phyloP scores from a whole-genome alignment of 2,329 filamentous ascomycete species.

The Fusarium continuum region DNA sequence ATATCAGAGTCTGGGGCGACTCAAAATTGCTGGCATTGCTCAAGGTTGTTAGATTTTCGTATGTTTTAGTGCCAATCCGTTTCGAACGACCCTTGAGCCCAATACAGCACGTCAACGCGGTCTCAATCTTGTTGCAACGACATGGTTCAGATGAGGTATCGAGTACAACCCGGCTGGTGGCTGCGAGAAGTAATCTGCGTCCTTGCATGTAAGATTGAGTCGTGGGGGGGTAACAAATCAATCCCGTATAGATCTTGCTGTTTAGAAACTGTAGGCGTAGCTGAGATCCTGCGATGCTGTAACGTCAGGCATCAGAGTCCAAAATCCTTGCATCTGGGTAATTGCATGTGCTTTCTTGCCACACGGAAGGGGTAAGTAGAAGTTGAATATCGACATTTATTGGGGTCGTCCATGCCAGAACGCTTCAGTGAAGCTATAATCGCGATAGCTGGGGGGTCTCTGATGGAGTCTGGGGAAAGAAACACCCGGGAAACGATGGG shows the following conservation, averaged over 20 bases:
- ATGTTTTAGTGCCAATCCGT: slow-evolving; percentile 25
- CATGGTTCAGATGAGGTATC: slow-evolving; percentile 8
- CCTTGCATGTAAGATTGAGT: background rate
- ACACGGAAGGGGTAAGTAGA: background rate
- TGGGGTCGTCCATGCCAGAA: slow-evolving; percentile 7
- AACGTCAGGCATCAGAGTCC: background rate
- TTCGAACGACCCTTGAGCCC: slow-evolving; percentile 18
- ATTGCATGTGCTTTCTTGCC: background rate
- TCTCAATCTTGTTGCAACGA: slow-evolving; percentile 12
- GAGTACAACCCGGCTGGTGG: slow-evolving; percentile 9
- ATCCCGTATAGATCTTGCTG: background rate
- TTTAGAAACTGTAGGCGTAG: background rate
- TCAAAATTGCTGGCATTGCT: background rate
- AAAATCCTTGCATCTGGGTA: background rate
- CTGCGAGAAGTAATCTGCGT: slow-evolving; percentile 1
- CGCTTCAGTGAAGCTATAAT: slow-evolving; percentile 2
- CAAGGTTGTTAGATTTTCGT: slow-evolving; percentile 10
- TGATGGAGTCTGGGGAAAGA: slow-evolving; percentile 30
- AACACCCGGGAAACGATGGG: slow-evolving; percentile 8
- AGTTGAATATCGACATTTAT: background rate
- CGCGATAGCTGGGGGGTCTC: background rate
- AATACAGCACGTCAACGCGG: slow-evolving; percentile 15
- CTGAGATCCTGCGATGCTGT: background rate
- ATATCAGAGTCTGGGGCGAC: slow-evolving; percentile 14
- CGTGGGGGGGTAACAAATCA: background rate